phyloP scores from a whole-genome alignment of 108 stramenopile genomes.

The Nannochloropsis gaditana region DNA sequence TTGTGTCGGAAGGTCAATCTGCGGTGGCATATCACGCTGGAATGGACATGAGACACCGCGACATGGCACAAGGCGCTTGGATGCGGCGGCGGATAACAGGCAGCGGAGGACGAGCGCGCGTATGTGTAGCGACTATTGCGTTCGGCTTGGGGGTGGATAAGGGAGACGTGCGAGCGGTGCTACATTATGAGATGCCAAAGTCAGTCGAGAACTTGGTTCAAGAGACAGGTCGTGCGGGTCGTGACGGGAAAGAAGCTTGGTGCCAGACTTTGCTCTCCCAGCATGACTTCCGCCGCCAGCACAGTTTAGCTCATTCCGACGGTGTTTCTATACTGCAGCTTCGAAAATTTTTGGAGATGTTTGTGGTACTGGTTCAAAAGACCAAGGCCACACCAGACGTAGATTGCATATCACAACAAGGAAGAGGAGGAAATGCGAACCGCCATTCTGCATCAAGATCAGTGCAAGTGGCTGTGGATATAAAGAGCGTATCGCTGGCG shows the following conservation, averaged over 20 bases:
- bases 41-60: not conserved
- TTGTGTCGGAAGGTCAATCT: conserved; percentile 34
- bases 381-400: not conserved
- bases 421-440: not conserved
- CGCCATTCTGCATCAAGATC: not conserved
- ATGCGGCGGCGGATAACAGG: conserved; percentile 47
- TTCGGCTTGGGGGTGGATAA: conserved; percentile 98
- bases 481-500: conserved; percentile 20
- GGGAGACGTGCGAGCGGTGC: conserved; percentile 60
- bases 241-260: conserved; percentile 38
- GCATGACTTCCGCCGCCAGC: conserved; percentile 32
- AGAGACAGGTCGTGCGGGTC: conserved; percentile 44
- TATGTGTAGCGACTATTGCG: conserved; percentile 85
- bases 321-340: not conserved
- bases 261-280: conserved; percentile 32
- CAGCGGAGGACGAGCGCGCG: conserved; percentile 62
- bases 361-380: not conserved
- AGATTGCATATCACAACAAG: not conserved
- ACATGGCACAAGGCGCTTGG: conserved; percentile 30
- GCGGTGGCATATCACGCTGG: conserved; percentile 42
- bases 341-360: not conserved
- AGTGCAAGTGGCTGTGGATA: conserved; percentile 31
- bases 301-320: conserved; percentile 36
- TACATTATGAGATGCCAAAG: conserved; percentile 42
- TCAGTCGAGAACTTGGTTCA: conserved; percentile 42